Evolutionary conservation across 202 grass and related monocot species (phyloP), one percentile per base, ranked within the genome.

Genomic region (Eragrostis tef): DNA sequence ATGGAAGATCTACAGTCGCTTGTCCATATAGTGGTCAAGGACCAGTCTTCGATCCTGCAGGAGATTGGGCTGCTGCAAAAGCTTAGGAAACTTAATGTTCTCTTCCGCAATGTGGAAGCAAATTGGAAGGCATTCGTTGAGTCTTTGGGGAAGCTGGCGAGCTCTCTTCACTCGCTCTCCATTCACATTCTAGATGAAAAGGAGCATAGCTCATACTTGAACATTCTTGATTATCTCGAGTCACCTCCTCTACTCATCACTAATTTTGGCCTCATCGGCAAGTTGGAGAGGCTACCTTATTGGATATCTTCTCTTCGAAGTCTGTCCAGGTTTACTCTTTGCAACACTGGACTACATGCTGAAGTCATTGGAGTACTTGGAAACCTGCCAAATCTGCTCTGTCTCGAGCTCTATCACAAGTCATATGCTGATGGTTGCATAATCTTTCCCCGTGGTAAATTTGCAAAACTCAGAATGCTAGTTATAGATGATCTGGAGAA

Each of bases 301-400:
- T 86, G 76, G 84, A 71, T 66, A 58, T 44, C 68, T 17, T 66
- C 68, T 0, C 83, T 86, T 13, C 14, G 12, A 58, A 74, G 42
- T 26, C 8, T 79, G 4, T 73, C 47, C 58, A 85, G 11, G 17
- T 19, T 85, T 65, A 53, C 44, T 17, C 67, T 86, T 86, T 59
- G 75, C n/a, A 14, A 22, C 8, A 79, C 58, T 8, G 36, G 11
- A 66, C 75, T 79, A 8, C 83, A 25, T 36, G 47, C 75, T 2
- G 47, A 66, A 0, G 83, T 59, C 68, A 79, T 79, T 12, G 17
- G 31, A 44, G 36, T 86, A 53, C 75, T 86, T 13, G 83, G 75
- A n/a, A 60, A 86, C 47, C 13, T 79, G 2, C 83, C 83, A 66
- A 85, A 79, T 11, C 75, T 85, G 19, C 67, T 86, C 17, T 86